Evolutionary conservation across 2,329 filamentous ascomycete species (phyloP), one percentile per base, ranked within the genome.

Genomic region (Xylariaceae sp.): DNA sequence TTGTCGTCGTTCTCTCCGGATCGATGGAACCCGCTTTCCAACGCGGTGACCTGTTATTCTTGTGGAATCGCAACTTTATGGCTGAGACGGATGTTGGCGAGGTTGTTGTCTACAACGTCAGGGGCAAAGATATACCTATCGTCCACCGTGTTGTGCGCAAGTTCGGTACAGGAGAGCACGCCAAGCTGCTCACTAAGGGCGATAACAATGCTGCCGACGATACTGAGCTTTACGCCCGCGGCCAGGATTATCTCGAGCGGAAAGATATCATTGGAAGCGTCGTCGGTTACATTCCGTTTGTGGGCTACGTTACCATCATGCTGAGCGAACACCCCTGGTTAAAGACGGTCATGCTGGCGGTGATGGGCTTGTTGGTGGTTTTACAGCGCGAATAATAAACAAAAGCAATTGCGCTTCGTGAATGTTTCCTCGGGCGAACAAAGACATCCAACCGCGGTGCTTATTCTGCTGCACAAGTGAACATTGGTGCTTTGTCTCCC

Each of bases 171-270:
- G 84, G 84, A 78, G 83, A 70, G 59, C 74, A 80, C 54, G 83
- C 84, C n/a, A 80, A 90, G 71, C 84, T 99, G 17, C 83, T 99
- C 58, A 99, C 94, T 39, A 99, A 99, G 77, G 94, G 94, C 66
- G 94, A 99, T 77, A 99, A 97, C 80, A 99, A 99, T 73, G 76
- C 85, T 6, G 89, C 90, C 48, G 93, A 97, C 74, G 94, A 99
- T 73, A 96, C 91, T 13, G 92, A 97, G 72, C 82, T 80, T 7
- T 96, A 96, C 73, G 92, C 94, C 2, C 79, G 80, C 45, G 90
- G 89, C 15, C 93, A 99, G 76, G 89, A 90, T 71, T 96, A 90
- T 73, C 81, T 99, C 51, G 87, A 89, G 72, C 84, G 94, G 60
- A 83, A 88, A 71, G 93, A 97, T 72, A 92, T 99, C 58, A 90